Evolutionary conservation across 2,329 filamentous ascomycete genomes (phyloP), one percentile per base, ranked within the genome.

Genomic region (Pseudocercospora fijiensis): DNA sequence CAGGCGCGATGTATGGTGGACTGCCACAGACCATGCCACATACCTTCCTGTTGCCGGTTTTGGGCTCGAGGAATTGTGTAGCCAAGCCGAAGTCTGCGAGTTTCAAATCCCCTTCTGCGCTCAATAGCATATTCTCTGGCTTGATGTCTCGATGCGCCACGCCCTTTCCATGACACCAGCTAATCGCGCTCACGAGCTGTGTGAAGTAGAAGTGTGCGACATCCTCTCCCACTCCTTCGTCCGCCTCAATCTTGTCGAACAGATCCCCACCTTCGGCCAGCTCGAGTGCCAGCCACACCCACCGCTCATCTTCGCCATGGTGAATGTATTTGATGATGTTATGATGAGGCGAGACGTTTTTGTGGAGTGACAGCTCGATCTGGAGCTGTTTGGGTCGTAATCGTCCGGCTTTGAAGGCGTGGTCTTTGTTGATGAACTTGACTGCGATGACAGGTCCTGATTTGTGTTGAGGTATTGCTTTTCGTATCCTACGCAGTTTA

Each of bases 251-350:
- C 82, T 99, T 99, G 86, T 99, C 95, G 77, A 99, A 99, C 7
- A 99, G 83, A 76, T 99, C 95, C 10, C 95, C 95, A 47, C 95
- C 95, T 72, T 96, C 91, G 52, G 95, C 95, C 70, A 91, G 89
- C 78, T 99, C 95, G 92, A 99, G 97, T 43, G 93, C 94, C 71
- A 99, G 96, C 95, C 95, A 99, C 71, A 90, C 87, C 94, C 95
- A 99, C 18, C 88, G 80, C 0, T 83, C 74, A 75, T 99, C 93
- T 76, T 97, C 91, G 60, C 92, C 94, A 1, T 89, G 90, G 47
- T 90, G 88, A 71, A 96, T 92, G 84, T 92, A 97, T 74, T 92
- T 89, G 72, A 99, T 97, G 69, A 99, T 90, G 77, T 99, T 96
- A 60, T 89, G 87, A 76, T 99, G 96, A 69, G 91, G 88, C 60